Evolutionary conservation across 768 basidiomycete species (phyloP), one percentile per base, ranked within the genome.

Genomic region (Lactarius hatsudake): DNA sequence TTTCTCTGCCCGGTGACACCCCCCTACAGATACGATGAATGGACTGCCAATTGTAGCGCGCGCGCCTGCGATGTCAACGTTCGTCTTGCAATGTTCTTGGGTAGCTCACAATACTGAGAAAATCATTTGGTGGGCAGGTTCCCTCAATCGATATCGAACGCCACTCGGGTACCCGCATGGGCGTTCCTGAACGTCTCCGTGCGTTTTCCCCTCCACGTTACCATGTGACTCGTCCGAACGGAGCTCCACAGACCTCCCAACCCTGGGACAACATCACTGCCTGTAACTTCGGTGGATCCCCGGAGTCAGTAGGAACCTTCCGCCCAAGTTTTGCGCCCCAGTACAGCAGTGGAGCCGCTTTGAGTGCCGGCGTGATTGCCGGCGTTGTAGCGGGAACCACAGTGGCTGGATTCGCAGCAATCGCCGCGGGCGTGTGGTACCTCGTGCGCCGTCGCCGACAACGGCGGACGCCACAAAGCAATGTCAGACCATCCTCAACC

Each of bases 261-360:
- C 30, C 57, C 7, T 67, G 66, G 66, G 40, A 63, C 30, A 67
- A 63, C 18, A 38, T 67, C 30, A 38, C 62, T 1, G 66, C 66
- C 12, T 62, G 60, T 51, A 18, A n/a, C 32, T 45, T 58, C 17
- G 63, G 63, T 45, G 23, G 28, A 43, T 4, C 23, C 17, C 63
- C 63, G 2, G 63, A 64, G 26, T 58, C 63, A 12, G 43, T 23
- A 6, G 63, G 63, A 26, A 48, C 56, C 8, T 26, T 5, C 56
- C 63, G 63, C 32, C 63, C 63, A 18, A 3, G 55, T 5, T 64
- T 64, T 45, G 63, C 63, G 23, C 63, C 63, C 10, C 12, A 58
- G 36, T 51, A 36, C 32, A 17, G 26, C 7, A 43, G 13, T n/a
- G 56, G 56, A 17, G 3, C 32, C 13, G 63, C 56, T 17, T 3